phyloP scores from a whole-genome alignment of 495 filamentous ascomycete genomes.

The Aspergillus coremiiformis region DNA sequence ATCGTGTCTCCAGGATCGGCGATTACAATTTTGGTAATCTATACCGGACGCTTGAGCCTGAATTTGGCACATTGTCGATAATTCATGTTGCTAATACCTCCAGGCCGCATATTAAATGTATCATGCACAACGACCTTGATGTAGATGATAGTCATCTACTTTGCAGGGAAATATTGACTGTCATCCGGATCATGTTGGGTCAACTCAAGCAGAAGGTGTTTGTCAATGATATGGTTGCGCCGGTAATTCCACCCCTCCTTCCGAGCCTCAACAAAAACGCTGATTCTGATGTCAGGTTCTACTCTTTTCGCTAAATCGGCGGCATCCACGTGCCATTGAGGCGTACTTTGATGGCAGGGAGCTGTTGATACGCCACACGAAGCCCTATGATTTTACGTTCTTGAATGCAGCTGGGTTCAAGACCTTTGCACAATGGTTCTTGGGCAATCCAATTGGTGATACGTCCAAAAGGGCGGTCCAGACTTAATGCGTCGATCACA shows the following conservation, averaged over 20 bases:
- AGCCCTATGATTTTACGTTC: constrained; percentile 7
- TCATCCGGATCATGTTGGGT: constrained; percentile 8
- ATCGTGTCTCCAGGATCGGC: constrained; percentile 15
- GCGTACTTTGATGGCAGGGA: constrained; percentile 14
- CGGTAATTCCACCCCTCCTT: constrained; percentile 1
- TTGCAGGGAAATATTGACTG: constrained; percentile 3
- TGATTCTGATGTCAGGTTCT: constrained; percentile 4
- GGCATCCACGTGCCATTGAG: constrained; percentile 9
- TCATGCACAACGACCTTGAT: constrained; percentile 10
- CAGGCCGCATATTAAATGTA: constrained; percentile 11
- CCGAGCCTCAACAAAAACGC: neutral
- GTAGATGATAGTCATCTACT: constrained; percentile 5
- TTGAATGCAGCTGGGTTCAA: constrained; percentile 10
- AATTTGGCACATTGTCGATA: constrained; percentile 3
- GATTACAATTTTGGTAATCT: constrained; percentile 6
- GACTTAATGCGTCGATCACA: neutral
- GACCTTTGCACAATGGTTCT: constrained; percentile 10
- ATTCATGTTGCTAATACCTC: neutral
- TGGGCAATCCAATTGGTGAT: constrained; percentile 13
- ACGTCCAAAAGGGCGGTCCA: neutral
- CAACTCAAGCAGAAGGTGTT: constrained; percentile 9
- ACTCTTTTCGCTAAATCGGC: constrained; percentile 4
- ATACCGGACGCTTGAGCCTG: constrained; percentile 1
- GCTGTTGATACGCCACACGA: constrained; percentile 9
- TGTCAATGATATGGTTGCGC: constrained; percentile 10